Base-by-base conservation (phyloP, 139 green algal species). In the Coelastrella sp. region DNA sequence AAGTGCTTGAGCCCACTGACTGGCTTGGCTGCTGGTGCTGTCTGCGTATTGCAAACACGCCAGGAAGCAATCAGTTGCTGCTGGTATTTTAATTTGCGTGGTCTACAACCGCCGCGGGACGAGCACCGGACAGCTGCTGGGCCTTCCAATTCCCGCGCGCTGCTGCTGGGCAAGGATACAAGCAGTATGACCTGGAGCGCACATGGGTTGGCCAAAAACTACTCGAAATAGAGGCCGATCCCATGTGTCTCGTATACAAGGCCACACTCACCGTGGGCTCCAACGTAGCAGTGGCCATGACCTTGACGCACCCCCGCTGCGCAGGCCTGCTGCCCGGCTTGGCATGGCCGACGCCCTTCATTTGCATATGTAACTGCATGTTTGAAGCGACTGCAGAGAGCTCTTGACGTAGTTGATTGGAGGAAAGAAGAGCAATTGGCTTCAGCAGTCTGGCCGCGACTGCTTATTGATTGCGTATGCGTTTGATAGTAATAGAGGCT, bases 1-100 rank as follows among this genome's bases (percentile, higher is more conserved):
- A 98, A 88, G 75, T 96, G 93, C 90, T 94, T 95, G 4, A 98
- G 93, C 3, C 95, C 95, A 23, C 68, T 76, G 68, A 17, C 22
- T 47, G 68, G 16, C 68, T 76, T 76, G 16, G 16, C 16, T 76
- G 68, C 68, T 76, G 68, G 68, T 76, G 68, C 68, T 32, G 68
- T 76, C 68, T 76, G 17, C 68, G 22, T n/a, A 17, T 17, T 8
- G 17, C 17, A 22, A 23, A 23, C 5, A 8, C 7, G 68, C 68
- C 77, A 64, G 19, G 32, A 47, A 47, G 32, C 32, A 47, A 1
- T 47, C 32, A 47, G 32, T 47, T 47, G 1, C 32, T 47, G 32
- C 32, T 47, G 32, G 32, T 47, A 47, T 47, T 47, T 47, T 47
- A 47, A 47, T 47, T 47, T 47, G 32, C 32, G 32, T 47, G 32